Evolutionary conservation across 805 yeast genomes (phyloP), one percentile per base, ranked within the genome.

Genomic region (Metschnikowia peoriensis): DNA sequence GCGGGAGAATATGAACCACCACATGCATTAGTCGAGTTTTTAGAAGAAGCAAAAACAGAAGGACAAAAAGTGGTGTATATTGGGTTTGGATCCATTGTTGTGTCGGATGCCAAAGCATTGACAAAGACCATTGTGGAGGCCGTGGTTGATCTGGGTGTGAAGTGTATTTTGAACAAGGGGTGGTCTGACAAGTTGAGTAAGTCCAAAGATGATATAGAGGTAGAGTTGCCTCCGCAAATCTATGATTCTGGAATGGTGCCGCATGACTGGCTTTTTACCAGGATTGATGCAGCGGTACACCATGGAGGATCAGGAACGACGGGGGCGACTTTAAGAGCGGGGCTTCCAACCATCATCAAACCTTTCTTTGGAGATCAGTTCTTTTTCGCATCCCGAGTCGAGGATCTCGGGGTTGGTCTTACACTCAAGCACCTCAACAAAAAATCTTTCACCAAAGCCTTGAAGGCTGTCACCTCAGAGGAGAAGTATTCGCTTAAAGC

Each of bases 251-350:
- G 94, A 1, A 65, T 85, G 9, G 76, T 89, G 12, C 97, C 97
- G 0, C 98, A 93, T 66, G 97, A 91, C 65, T 93, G 98, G 98
- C 72, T 93, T 38, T 93, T 93, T 69, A 87, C 93, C 0, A 83
- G 82, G 55, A 75, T 93, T 42, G 97, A 93, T 69, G 97, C 93
- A 0, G 96, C 96, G 0, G 97, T 93, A 4, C 98, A 93, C 66
- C 98, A 93, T 66, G 98, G 98, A 39, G 98, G 98, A 0, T 86
- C 96, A 0, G 98, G 98, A 1, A 89, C 97, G 0, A 93, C 97
- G 0, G 98, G 98, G 7, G 97, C 97, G 0, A 80, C 96, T 1
- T 67, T 93, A 50, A 75, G 92, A 55, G 86, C 88, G 12, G 98
- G 98, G 0, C 67, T 88, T 34, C 97, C 98, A 1, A 90, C 96